These are phyloP conservation scores for Mycena amicta DNA, from an alignment of 768 basidiomycete genomes.

Conservation along the genomic window DNA sequence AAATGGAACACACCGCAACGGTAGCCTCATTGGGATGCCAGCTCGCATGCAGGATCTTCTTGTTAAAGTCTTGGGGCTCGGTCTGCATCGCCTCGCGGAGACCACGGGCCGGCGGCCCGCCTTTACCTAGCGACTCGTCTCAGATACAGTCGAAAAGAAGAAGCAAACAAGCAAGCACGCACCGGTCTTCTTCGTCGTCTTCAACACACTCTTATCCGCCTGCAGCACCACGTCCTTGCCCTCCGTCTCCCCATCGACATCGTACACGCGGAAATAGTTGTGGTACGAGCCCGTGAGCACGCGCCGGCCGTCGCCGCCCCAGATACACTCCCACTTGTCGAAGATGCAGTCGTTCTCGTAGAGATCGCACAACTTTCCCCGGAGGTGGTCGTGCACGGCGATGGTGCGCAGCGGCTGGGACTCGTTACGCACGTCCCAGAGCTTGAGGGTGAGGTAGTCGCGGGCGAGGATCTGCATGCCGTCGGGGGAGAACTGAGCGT, in stretches of 20 bases:
- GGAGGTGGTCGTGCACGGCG: conserved; percentile 95
- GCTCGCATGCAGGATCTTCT: conserved; percentile 94
- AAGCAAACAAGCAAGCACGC: too few species aligned
- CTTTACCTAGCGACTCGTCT: not conserved
- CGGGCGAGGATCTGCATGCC: conserved; percentile 95
- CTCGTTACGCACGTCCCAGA: conserved; percentile 99
- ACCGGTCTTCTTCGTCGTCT: conserved; percentile 96
- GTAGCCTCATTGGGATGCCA: conserved; percentile 99
- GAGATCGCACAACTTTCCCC: conserved; percentile 96
- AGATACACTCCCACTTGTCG: conserved; percentile 99
- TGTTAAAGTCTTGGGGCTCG: conserved; percentile 89
- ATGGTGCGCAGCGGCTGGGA: conserved; percentile 93
- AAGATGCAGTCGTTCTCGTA: conserved; percentile 99
- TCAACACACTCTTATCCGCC: conserved; percentile 99
- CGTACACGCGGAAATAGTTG: conserved; percentile 99
- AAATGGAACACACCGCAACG: conserved; percentile 73
- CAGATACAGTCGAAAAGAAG: too few species aligned
- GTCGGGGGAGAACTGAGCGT: conserved; percentile 98
- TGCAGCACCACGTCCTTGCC: conserved; percentile 82
- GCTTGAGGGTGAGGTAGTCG: conserved; percentile 96
- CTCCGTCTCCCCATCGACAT: conserved; percentile 70
- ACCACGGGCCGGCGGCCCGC: conserved; percentile 31
- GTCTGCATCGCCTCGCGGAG: conserved; percentile 72
- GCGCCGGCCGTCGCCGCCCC: conserved; percentile 92
- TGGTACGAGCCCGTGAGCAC: conserved; percentile 95